These are phyloP conservation scores for Chaetomiaceae sp. DNA, from an alignment of 2,329 filamentous ascomycete genomes.

Conservation along the genomic window DNA sequence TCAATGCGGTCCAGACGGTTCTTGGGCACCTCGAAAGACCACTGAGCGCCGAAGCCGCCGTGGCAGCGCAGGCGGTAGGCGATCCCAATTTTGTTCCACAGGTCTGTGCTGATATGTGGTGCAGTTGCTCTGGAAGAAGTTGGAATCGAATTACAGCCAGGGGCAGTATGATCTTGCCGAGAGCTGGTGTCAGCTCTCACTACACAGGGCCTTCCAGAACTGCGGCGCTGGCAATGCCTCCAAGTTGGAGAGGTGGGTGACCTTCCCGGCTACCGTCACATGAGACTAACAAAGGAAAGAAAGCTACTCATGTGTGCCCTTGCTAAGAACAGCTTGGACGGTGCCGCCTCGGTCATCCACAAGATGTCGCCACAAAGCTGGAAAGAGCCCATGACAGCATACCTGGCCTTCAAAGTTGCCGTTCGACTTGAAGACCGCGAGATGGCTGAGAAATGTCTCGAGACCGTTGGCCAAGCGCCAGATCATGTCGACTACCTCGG, in stretches of 20 bases:
- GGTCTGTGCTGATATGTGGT: slow-evolving; percentile 7
- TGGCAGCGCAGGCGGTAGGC: slow-evolving; percentile 62
- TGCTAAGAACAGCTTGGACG: slow-evolving; percentile 49
- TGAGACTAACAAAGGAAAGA: slow-evolving; percentile 40
- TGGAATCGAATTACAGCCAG: slow-evolving; percentile 56
- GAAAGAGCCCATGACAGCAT: slow-evolving; percentile 62
- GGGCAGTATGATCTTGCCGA: slow-evolving; percentile 52
- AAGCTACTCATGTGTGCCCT: slow-evolving; percentile 70
- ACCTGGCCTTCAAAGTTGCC: slow-evolving; percentile 71
- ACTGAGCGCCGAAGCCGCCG: slow-evolving; percentile 57
- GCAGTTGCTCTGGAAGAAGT: slow-evolving; percentile 75
- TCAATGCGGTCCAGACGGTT: slow-evolving; percentile 34
- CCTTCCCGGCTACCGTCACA: background rate
- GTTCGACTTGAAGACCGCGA: slow-evolving; percentile 55
- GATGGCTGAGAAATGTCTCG: slow-evolving; percentile 60
- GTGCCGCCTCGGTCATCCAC: slow-evolving; percentile 52
- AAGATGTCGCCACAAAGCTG: slow-evolving; percentile 55
- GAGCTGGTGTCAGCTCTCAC: slow-evolving; percentile 66
- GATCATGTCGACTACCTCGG: slow-evolving; percentile 64
- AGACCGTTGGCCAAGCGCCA: slow-evolving; percentile 49
- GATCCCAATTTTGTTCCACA: too few relatives aligned
- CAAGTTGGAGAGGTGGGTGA: slow-evolving; percentile 59
- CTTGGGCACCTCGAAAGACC: slow-evolving; percentile 40
- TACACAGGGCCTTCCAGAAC: slow-evolving; percentile 62
- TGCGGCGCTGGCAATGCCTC: slow-evolving; percentile 62